A percentile compares a stretch with the other conserved stretches of the same genome.
Conservation (phyloP, 768 basidiomycete species). For the Flagelloscypha sp. region DNA sequence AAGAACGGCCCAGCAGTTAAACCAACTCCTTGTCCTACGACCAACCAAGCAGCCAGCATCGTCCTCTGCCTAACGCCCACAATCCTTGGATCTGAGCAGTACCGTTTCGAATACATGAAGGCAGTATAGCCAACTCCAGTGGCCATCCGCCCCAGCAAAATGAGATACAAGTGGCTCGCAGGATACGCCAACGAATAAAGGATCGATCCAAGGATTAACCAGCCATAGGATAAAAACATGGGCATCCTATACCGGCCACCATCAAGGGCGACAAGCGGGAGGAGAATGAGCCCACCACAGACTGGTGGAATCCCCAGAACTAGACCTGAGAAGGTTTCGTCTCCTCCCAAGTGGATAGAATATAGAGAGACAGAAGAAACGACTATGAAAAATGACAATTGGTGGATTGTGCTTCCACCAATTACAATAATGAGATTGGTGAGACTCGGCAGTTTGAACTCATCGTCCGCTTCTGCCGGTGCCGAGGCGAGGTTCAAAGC, state of each 20-base stretch:
- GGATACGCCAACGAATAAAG: conserved; percentile 56
- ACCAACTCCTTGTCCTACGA: conserved; percentile 54
- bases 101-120: conserved; percentile 64
- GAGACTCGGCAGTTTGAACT: no score
- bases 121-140: conserved; percentile 51
- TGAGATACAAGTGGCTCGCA: conserved; percentile 54
- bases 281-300: conserved; percentile 48
- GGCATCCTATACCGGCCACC: conserved; percentile 49
- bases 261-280: no score
- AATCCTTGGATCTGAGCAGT: conserved; percentile 63
- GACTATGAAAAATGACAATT: no score
- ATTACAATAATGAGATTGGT: no score
- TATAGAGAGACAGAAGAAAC: conserved; percentile 61
- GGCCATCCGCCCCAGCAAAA: conserved; percentile 63
- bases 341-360: conserved; percentile 53
- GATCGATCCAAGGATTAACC: conserved; percentile 47
- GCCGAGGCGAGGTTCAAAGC: no score
- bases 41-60: conserved; percentile 53
- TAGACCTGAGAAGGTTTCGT: conserved; percentile 62
- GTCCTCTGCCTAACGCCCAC: conserved; percentile 44
- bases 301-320: conserved; percentile 61
- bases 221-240: conserved; percentile 44
- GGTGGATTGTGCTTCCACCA: no score
- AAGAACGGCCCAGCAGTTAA: conserved; percentile 57
- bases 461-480: no score